phyloP scores from a whole-genome alignment of 805 yeast genomes.

The Yarrowia osloensis region DNA sequence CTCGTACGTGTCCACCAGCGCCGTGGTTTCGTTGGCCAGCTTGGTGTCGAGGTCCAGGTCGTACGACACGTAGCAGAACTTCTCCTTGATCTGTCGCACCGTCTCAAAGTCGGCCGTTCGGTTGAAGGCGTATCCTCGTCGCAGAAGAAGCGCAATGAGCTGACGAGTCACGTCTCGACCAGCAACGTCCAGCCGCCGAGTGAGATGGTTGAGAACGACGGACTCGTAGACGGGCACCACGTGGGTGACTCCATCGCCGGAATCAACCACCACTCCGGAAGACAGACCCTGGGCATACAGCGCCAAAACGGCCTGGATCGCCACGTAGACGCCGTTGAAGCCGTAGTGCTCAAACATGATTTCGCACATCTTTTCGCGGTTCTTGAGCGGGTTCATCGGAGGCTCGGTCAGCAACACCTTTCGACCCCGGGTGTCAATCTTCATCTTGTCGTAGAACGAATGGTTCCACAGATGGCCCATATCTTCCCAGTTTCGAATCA shows the following conservation, averaged over 20 bases:
- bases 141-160: constrained; percentile 81
- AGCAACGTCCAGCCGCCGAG: constrained; percentile 91
- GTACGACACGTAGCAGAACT: constrained; percentile 91
- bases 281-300: constrained; percentile 95
- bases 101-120: constrained; percentile 99
- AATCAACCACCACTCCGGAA: constrained; percentile 96
- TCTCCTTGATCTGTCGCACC: constrained; percentile 96
- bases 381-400: constrained; percentile 92
- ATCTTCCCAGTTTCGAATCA: constrained; percentile 96
- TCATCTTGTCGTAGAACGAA: constrained; percentile 89
- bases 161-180: constrained; percentile 98
- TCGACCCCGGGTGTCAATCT: constrained; percentile 68
- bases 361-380: constrained; percentile 88
- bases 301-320: constrained; percentile 97
- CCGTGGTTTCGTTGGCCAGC: constrained; percentile 91
- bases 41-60: constrained; percentile 88
- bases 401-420: constrained; percentile 94
- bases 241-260: constrained; percentile 98
- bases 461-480: constrained; percentile 99
- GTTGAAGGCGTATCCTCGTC: constrained; percentile 97
- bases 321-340: constrained; percentile 91
- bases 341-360: constrained; percentile 90
- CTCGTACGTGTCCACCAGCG: constrained; percentile 86
- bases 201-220: constrained; percentile 91
- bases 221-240: constrained; percentile 97